Evolutionary conservation across 2,329 filamentous ascomycete species (phyloP).

Genomic region (Neurospora sp.): DNA sequence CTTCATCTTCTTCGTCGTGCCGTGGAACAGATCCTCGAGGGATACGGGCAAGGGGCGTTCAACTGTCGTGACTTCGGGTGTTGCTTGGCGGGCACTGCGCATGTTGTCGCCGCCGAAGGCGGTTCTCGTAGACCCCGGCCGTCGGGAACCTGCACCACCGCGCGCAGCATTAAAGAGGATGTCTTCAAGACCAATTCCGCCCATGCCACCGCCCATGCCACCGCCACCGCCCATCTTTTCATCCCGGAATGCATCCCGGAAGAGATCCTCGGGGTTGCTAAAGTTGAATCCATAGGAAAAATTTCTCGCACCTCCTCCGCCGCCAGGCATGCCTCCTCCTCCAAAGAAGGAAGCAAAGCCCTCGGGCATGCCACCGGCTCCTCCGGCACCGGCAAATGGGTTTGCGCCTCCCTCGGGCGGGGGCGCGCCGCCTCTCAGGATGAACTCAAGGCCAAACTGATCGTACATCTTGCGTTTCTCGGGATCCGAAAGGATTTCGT

Average conservation of each 20-base stretch:
- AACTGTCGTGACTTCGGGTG: conserved; percentile 82
- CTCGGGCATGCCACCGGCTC: conserved; percentile 36
- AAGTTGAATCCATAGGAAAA: conserved; percentile 57
- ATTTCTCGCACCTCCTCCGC: conserved; percentile 35
- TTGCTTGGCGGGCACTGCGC: conserved; percentile 37
- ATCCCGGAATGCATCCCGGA: conserved; percentile 47
- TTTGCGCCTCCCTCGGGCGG: conserved; percentile 49
- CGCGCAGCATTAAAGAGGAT: conserved; percentile 36
- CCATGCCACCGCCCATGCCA: conserved; percentile 38
- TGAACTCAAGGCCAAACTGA: conserved; percentile 86
- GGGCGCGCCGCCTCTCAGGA: conserved; percentile 72
- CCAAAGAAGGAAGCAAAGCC: conserved; percentile 16
- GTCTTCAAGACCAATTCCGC: conserved; percentile 27
- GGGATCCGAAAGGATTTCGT: conserved; percentile 94
- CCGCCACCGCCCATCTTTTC: conserved; percentile 18
- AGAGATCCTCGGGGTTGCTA: conserved; percentile 75
- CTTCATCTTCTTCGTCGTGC: conserved; percentile 92
- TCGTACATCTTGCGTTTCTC: conserved; percentile 96
- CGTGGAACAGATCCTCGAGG: conserved; percentile 81
- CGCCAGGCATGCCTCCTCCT: conserved; percentile 22
- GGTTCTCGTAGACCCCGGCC: conserved; percentile 28
- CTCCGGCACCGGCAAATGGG: conserved; percentile 52
- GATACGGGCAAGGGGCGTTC: conserved; percentile 74
- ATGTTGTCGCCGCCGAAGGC: conserved; percentile 26
- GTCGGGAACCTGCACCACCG: conserved; percentile 26